Conservation (phyloP, 1,284 basidiomycete genomes). For the Sparassis latifolia region DNA sequence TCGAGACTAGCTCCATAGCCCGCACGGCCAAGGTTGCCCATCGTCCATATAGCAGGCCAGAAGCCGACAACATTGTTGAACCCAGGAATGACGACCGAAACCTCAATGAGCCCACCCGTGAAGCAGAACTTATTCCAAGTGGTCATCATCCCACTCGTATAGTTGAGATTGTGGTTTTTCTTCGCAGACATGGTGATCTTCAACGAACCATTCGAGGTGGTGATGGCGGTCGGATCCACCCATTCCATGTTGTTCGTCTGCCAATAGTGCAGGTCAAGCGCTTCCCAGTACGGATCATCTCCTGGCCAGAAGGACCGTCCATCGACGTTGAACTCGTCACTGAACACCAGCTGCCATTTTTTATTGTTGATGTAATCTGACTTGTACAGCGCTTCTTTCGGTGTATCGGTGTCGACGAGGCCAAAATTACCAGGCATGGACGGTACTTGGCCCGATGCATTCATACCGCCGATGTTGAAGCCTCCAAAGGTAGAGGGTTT, state of each 20-base stretch:
- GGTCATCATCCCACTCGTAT: slow-evolving; percentile 64
- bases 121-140: slow-evolving; percentile 95
- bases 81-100: slow-evolving; percentile 76
- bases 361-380: slow-evolving; percentile 45
- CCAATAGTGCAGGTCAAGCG: slow-evolving; percentile 68
- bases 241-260: slow-evolving; percentile 55
- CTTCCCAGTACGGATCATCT: slow-evolving; percentile 65
- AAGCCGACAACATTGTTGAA: slow-evolving; percentile 45
- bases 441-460: slow-evolving; percentile 71
- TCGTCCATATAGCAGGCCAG: slow-evolving; percentile 51
- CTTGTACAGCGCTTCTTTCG: slow-evolving; percentile 53
- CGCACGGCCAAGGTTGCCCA: slow-evolving; percentile 53
- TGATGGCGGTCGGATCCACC: slow-evolving; percentile 77
- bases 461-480: slow-evolving; percentile 79
- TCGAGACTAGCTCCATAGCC: slow-evolving; percentile 56
- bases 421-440: slow-evolving; percentile 58
- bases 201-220: slow-evolving; percentile 73
- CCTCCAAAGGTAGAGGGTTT: slow-evolving; percentile 52
- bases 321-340: slow-evolving; percentile 84
- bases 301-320: slow-evolving; percentile 75
- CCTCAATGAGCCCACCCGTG: slow-evolving; percentile 75
- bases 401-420: slow-evolving; percentile 76
- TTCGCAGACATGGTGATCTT: slow-evolving; percentile 72
- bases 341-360: slow-evolving; percentile 69
- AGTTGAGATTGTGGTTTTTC: slow-evolving; percentile 69